These are phyloP conservation scores for Favolaschia claudopus DNA, from an alignment of 768 basidiomycete genomes.

Conservation along the genomic window DNA sequence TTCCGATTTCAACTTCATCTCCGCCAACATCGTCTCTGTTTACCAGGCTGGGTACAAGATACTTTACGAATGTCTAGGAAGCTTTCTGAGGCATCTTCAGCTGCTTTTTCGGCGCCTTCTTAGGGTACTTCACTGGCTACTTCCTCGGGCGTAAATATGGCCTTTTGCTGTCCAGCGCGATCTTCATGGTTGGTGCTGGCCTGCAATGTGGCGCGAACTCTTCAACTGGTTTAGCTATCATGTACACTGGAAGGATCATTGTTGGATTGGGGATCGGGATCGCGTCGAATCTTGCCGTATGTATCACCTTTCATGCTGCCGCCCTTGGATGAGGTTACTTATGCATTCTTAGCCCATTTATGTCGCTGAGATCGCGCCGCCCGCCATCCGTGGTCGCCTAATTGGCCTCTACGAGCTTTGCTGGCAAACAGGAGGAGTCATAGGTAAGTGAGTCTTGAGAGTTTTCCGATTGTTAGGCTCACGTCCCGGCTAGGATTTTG, in stretches of 20 bases:
- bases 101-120: slow-evolving; percentile 49
- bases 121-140: slow-evolving; percentile 47
- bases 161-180: slow-evolving; percentile 38
- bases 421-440: slow-evolving; percentile 56
- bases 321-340: not conserved
- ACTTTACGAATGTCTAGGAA: not conserved
- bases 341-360: slow-evolving; percentile 40
- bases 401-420: slow-evolving; percentile 58
- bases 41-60: slow-evolving; percentile 50
- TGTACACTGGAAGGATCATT: slow-evolving; percentile 52
- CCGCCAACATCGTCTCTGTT: slow-evolving; percentile 54
- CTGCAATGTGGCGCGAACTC: slow-evolving; percentile 44
- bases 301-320: not conserved
- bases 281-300: slow-evolving; percentile 43
- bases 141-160: slow-evolving; percentile 46
- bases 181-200: slow-evolving; percentile 51
- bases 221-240: slow-evolving; percentile 42
- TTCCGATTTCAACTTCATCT: slow-evolving; percentile 39
- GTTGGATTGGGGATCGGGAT: slow-evolving; percentile 51
- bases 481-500: slow-evolving; percentile 36
- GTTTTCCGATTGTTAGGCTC: not conserved
- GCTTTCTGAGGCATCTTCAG: slow-evolving; percentile 14
- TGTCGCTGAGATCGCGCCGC: slow-evolving; percentile 53
- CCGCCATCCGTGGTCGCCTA: slow-evolving; percentile 54
- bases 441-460: slow-evolving; percentile 36